phyloP scores from a whole-genome alignment of 805 yeast genomes.

The Suhomyces faveliae region DNA sequence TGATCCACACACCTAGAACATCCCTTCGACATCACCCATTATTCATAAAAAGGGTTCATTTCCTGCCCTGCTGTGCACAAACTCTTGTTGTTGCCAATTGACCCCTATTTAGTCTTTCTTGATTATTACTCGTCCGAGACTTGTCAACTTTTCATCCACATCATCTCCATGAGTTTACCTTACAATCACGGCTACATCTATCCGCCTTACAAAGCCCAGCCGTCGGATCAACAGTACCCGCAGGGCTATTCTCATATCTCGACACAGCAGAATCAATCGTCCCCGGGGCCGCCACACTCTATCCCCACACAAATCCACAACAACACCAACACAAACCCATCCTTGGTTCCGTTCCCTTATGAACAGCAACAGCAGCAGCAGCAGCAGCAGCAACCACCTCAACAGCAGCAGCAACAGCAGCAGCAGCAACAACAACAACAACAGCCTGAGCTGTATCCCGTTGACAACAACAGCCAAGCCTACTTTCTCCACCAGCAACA shows the following conservation, averaged over 20 bases:
- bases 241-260: neutral
- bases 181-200: slow-evolving; percentile 6
- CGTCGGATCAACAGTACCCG: neutral
- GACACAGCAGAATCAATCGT: neutral
- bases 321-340: neutral
- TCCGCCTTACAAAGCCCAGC: slow-evolving; percentile 2
- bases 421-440: too few species aligned
- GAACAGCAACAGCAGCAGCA: neutral
- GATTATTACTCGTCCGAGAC: neutral
- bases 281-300: neutral
- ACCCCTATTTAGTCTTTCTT: neutral
- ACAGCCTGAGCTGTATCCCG: neutral
- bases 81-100: neutral
- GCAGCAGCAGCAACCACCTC: too few species aligned
- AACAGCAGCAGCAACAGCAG: too few species aligned
- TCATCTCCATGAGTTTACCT: slow-evolving; percentile 7
- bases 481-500: slow-evolving; percentile 6
- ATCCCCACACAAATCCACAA: neutral
- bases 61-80: too few species aligned
- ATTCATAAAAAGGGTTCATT: too few species aligned
- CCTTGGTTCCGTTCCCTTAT: neutral
- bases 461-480: slow-evolving; percentile 4
- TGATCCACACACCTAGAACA: neutral
- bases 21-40: too few species aligned
- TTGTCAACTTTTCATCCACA: neutral